A percentile compares a stretch with the other conserved stretches of the same genome.
phyloP scores from a whole-genome alignment of 371 early-diverging fungal genomes.

The Amoeboradix gromovi region DNA sequence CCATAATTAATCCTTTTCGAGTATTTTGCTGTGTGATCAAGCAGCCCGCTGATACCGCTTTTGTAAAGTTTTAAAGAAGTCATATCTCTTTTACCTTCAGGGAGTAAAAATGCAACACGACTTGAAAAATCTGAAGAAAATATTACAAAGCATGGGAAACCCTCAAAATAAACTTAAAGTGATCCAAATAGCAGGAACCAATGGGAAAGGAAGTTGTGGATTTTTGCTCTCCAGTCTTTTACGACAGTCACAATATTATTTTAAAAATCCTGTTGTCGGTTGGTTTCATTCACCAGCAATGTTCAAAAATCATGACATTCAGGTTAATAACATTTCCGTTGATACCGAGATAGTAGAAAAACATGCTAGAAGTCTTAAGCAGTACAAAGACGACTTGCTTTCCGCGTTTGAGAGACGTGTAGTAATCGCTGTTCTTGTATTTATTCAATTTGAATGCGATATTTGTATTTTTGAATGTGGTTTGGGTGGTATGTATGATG shows the following conservation, averaged over 20 bases:
- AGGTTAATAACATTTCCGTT: background rate
- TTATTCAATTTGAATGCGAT: slow-evolving; percentile 15
- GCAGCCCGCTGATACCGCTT: no score
- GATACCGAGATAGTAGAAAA: background rate
- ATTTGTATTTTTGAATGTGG: slow-evolving; percentile 52
- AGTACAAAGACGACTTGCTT: background rate
- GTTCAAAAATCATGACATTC: background rate
- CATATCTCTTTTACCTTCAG: no score
- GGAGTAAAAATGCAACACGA: no score
- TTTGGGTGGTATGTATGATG: slow-evolving; percentile 53
- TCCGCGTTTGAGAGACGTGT: background rate
- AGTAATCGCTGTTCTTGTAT: background rate
- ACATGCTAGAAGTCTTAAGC: background rate
- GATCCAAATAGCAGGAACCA: background rate
- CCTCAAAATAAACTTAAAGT: background rate
- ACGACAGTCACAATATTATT: background rate
- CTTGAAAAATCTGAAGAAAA: background rate
- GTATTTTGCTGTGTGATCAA: no score
- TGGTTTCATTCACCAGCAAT: background rate
- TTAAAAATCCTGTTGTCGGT: background rate
- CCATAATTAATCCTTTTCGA: no score
- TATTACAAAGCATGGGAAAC: background rate
- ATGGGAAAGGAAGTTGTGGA: background rate
- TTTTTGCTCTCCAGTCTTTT: background rate
- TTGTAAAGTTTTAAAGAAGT: no score